Conservation (phyloP, 441 rosid genomes). For the Pelargonium myrrhifolium region DNA sequence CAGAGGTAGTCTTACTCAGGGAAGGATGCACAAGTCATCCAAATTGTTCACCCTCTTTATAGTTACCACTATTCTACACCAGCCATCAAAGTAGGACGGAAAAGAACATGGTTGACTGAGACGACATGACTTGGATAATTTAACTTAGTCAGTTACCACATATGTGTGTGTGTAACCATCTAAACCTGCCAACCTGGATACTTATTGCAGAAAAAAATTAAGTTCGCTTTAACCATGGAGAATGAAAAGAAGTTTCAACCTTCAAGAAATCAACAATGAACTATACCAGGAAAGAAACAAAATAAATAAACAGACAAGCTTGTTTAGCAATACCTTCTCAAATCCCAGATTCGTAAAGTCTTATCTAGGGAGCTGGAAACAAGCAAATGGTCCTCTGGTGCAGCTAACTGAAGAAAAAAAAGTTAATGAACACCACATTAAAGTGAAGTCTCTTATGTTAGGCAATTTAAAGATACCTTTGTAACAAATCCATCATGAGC, state of each 20-base stretch:
- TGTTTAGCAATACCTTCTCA: slow-evolving; percentile 50
- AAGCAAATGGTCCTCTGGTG: slow-evolving; percentile 74
- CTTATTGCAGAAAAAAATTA: no score
- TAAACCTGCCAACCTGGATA: no score
- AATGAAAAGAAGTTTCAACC: background rate
- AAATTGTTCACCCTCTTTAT: background rate
- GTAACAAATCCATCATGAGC: slow-evolving; percentile 89
- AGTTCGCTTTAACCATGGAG: no score
- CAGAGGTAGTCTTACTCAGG: background rate
- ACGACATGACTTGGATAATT: background rate
- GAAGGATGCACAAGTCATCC: background rate
- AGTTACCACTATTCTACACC: background rate
- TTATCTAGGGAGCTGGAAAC: slow-evolving; percentile 89
- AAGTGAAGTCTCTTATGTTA: slow-evolving; percentile 9
- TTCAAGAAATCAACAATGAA: background rate
- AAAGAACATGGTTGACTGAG: background rate
- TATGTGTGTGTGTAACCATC: no score
- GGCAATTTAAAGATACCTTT: slow-evolving; percentile 44
- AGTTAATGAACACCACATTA: slow-evolving; percentile 16
- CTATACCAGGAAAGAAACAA: background rate
- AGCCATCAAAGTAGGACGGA: background rate
- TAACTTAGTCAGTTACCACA: no score
- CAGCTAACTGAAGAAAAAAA: slow-evolving; percentile 54
- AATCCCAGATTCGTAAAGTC: slow-evolving; percentile 79
- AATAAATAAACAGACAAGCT: background rate